These are phyloP conservation scores for Boletus sensibilis DNA, from an alignment of 768 basidiomycete species.

Conservation along the genomic window DNA sequence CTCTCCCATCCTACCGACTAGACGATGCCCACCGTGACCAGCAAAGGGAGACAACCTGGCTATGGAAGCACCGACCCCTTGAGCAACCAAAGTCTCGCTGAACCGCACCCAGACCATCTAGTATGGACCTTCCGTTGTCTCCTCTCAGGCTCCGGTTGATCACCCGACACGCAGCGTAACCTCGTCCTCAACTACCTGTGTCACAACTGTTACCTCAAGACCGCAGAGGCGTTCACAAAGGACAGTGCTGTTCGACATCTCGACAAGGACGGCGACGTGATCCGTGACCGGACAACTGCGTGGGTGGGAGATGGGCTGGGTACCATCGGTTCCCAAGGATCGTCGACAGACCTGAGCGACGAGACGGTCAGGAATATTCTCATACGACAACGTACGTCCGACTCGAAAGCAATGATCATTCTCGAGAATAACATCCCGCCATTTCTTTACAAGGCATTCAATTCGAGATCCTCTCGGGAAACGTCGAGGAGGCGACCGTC, in stretches of 20 bases:
- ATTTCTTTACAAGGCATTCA: conserved; percentile 56
- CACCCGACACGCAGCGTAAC: conserved; percentile 44
- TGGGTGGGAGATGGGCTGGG: conserved; percentile 2
- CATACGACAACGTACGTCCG: conserved; percentile 51
- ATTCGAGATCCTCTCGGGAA: conserved; percentile 66
- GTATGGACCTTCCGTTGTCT: conserved; percentile 29
- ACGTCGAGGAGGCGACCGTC: conserved; percentile 66
- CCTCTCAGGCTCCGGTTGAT: conserved; percentile 2
- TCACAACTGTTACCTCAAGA: conserved; percentile 69
- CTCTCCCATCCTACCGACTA: neutral
- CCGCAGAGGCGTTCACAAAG: conserved; percentile 64
- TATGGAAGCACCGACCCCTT: conserved; percentile 1
- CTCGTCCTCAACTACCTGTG: conserved; percentile 77
- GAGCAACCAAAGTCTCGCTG: conserved; percentile 28
- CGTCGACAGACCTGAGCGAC: conserved; percentile 33
- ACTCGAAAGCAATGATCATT: neutral
- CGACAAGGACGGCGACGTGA: conserved; percentile 71
- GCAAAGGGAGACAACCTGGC: conserved; percentile 18
- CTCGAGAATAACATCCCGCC: neutral
- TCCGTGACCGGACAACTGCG: conserved; percentile 29
- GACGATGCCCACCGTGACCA: conserved; percentile 21
- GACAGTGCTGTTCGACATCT: conserved; percentile 63
- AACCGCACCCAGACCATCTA: conserved; percentile 44
- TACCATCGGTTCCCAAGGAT: conserved; percentile 11
- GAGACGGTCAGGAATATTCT: conserved; percentile 46